Conservation (phyloP, 768 basidiomycete genomes). For the Butyriboletus loyo region DNA sequence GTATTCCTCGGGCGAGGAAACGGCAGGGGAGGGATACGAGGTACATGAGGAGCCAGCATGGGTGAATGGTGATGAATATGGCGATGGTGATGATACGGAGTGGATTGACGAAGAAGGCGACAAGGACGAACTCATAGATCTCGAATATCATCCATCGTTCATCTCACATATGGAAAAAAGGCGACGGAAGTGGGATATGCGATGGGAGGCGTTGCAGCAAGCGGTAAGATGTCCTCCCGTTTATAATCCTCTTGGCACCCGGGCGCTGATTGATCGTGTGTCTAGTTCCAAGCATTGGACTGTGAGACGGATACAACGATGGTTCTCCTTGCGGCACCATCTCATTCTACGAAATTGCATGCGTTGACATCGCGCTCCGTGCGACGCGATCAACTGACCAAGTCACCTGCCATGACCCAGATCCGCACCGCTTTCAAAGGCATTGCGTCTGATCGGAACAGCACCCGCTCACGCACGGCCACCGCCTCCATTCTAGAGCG, state of each 20-base stretch:
- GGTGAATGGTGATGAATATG: slow-evolving; percentile 23
- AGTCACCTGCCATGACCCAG: slow-evolving; percentile 47
- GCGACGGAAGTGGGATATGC: slow-evolving; percentile 67
- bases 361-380: slow-evolving; percentile 65
- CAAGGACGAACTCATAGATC: slow-evolving; percentile 65
- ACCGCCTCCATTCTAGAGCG: slow-evolving; percentile 46
- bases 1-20: slow-evolving; percentile 75
- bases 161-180: slow-evolving; percentile 65
- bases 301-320: slow-evolving; percentile 79
- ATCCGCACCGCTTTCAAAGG: slow-evolving; percentile 59
- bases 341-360: slow-evolving; percentile 66
- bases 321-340: slow-evolving; percentile 69
- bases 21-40: slow-evolving; percentile 61
- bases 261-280: slow-evolving; percentile 1
- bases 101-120: slow-evolving; percentile 73
- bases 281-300: slow-evolving; percentile 73
- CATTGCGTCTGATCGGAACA: slow-evolving; percentile 56
- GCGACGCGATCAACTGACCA: slow-evolving; percentile 51
- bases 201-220: slow-evolving; percentile 72
- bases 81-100: slow-evolving; percentile 47
- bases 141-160: slow-evolving; percentile 75
- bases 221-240: slow-evolving; percentile 45
- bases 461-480: slow-evolving; percentile 42
- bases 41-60: slow-evolving; percentile 40
- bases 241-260: neutral